These are phyloP conservation scores for Smittium mucronatum DNA, from an alignment of 371 early-diverging fungal species.

Conservation along the genomic window DNA sequence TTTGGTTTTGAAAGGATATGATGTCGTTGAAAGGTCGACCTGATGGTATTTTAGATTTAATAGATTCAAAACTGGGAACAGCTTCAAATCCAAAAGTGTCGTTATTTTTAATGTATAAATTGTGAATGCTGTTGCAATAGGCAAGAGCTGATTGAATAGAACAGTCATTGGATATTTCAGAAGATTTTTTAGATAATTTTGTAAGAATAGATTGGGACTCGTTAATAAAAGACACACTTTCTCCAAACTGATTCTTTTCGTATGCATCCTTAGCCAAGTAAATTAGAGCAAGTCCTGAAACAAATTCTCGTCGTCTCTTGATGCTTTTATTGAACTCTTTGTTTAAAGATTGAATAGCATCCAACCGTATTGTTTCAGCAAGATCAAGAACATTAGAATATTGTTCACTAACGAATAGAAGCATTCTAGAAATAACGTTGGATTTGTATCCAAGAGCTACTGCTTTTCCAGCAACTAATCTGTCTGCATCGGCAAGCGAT, in stretches of 20 bases:
- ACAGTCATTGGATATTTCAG: too few relatives aligned
- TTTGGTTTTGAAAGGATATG: too few relatives aligned
- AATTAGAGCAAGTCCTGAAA: constrained; percentile 28
- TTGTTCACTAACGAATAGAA: constrained; percentile 30
- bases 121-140: neutral
- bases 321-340: constrained; percentile 21
- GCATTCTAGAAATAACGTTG: constrained; percentile 24
- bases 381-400: constrained; percentile 21
- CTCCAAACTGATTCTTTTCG: constrained; percentile 29
- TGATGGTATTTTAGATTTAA: constrained; percentile 24
- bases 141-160: too few relatives aligned
- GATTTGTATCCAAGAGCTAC: constrained; percentile 25
- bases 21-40: constrained; percentile 22
- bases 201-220: constrained; percentile 26
- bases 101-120: constrained; percentile 29
- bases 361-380: constrained; percentile 22
- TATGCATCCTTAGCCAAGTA: constrained; percentile 29
- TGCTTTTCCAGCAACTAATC: constrained; percentile 30
- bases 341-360: constrained; percentile 16
- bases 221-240: constrained; percentile 31
- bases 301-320: constrained; percentile 27
- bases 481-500: constrained; percentile 31
- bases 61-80: constrained; percentile 25
- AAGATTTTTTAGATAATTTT: constrained; percentile 14
- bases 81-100: constrained; percentile 32